A percentile compares a stretch with the other conserved stretches of the same genome.
Conservation (phyloP, 1,284 basidiomycete species). For the Ustilago vetiveriae region DNA sequence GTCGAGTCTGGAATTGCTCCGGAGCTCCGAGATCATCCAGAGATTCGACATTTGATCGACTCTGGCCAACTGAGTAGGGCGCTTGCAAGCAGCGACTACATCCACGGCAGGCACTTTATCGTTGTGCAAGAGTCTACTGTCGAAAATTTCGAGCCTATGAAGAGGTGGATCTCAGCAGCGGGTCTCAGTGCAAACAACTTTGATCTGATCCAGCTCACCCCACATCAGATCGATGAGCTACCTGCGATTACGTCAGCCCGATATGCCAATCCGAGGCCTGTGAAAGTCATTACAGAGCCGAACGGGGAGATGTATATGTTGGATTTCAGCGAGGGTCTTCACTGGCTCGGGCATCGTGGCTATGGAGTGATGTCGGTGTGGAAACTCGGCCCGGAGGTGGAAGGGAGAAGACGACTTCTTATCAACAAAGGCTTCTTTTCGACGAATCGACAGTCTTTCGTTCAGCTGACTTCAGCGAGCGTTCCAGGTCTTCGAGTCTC, state of each 20-base stretch:
- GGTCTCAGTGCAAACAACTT: not conserved
- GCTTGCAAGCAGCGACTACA: not conserved
- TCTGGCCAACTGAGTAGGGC: not conserved
- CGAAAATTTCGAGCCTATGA: not conserved
- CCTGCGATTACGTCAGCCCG: not conserved
- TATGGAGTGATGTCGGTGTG: not conserved
- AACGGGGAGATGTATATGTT: slow-evolving; percentile 3
- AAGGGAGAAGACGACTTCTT: not conserved
- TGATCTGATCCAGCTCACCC: not conserved
- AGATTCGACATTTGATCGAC: not conserved
- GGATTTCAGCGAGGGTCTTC: not conserved
- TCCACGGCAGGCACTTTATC: not conserved
- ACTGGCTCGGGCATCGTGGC: not conserved
- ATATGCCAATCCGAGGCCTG: not conserved
- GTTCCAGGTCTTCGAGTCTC: not conserved
- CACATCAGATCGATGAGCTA: not conserved
- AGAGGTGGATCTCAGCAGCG: not conserved
- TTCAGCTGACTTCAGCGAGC: not conserved
- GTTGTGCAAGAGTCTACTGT: not conserved
- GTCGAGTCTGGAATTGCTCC: not conserved
- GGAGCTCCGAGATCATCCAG: not conserved
- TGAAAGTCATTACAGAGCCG: not conserved
- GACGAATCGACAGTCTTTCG: not conserved
- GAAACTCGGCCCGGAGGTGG: not conserved
- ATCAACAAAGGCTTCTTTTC: slow-evolving; percentile 1